Evolutionary conservation across 2,329 filamentous ascomycete species (phyloP), one percentile per base, ranked within the genome.

Genomic region (Fusarium chlamydosporum): DNA sequence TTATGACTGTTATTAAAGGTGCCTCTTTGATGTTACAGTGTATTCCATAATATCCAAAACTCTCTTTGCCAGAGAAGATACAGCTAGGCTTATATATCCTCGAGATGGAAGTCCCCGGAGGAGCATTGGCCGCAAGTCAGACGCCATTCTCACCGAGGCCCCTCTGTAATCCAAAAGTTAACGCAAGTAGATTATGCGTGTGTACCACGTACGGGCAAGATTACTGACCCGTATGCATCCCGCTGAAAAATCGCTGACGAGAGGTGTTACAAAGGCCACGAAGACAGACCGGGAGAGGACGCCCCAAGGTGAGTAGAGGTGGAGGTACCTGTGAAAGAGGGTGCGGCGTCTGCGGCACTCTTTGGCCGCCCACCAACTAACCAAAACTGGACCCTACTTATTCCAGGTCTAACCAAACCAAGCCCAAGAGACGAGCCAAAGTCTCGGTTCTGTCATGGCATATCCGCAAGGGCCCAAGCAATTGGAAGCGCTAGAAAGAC

Each of bases 241-340:
- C 52, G 50, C 38, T 37, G 13, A 20, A 52, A 38, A 48, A 38
- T 65, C 56, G 62, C 61, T 70, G 54, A 42, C 66, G 26, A 43
- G 45, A 58, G 38, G 48, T 46, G 33, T 65, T 63, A 68, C 56
- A 55, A 67, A 42, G 34, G 16, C 37, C 59, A 74, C 72, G 72
- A 74, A 73, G 58, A 74, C 58, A 61, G 65, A 64, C 63, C 72
- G 72, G 72, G 64, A 47, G 46, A 38, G 27, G 18, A 50, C 46
- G 47, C 33, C 47, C 26, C 57, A 56, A 70, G 67, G 67, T 70
- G 46, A 64, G 53, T 26, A n/a, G 23, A 23, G 29, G 41, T 29
- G 29, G 26, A 18, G 41, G 26, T 45, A 45, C 41, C 34, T 51
- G 16, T 18, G 34, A 18, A 27, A 37, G 23, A 51, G 47, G 20